phyloP scores from a whole-genome alignment of 106 monocot genomes.

The Allium fistulosum region DNA sequence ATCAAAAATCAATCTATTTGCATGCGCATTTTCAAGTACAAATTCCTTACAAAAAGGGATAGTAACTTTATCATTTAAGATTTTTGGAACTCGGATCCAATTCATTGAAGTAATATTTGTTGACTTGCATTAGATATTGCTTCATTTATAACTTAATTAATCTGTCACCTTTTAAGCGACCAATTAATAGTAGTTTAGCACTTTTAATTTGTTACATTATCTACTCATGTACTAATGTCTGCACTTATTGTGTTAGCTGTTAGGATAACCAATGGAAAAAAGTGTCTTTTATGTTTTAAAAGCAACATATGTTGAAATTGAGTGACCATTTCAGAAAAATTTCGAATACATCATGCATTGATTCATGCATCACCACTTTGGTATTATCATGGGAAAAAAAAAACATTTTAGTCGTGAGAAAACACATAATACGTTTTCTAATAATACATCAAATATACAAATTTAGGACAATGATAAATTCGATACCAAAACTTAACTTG shows the following conservation, averaged over 20 bases:
- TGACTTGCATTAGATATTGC: not conserved
- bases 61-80: too few species aligned
- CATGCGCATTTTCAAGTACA: not conserved
- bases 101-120: not conserved
- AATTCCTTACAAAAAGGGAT: not conserved
- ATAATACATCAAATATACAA: slow-evolving; percentile 2
- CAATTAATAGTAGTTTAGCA: not conserved
- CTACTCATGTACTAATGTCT: not conserved
- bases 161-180: not conserved
- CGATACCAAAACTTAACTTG: slow-evolving; percentile 6
- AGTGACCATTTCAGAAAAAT: not conserved
- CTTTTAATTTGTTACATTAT: slow-evolving; percentile 1
- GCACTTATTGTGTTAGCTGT: too few species aligned
- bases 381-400: not conserved
- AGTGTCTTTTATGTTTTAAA: not conserved
- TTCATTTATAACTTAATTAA: not conserved
- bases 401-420: not conserved
- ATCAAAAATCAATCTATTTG: not conserved
- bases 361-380: not conserved
- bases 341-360: not conserved
- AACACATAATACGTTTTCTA: not conserved
- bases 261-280: not conserved
- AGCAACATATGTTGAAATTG: not conserved
- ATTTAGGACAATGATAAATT: not conserved
- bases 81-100: not conserved